Percentiles rank a stretch among this genome's conserved stretches.
phyloP scores from a whole-genome alignment of 768 basidiomycete genomes.

The Boletus barrowsii region DNA sequence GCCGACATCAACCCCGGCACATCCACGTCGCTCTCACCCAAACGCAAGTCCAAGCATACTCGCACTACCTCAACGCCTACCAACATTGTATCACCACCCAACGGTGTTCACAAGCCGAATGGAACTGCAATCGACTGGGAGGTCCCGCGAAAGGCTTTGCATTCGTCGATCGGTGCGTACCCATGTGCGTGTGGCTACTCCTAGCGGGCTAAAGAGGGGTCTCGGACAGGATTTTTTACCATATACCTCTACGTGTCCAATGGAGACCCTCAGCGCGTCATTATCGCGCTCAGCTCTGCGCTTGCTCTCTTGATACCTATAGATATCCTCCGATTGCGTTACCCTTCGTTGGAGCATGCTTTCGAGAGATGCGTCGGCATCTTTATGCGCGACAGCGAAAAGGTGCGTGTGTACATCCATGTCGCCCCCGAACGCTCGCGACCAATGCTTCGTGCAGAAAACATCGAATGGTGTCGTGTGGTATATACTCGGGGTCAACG shows the following conservation, averaged over 20 bases:
- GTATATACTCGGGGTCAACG: slow-evolving; percentile 87
- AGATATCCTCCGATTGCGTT: slow-evolving; percentile 72
- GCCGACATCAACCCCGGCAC: not conserved
- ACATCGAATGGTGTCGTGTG: slow-evolving; percentile 80
- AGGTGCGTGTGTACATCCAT: slow-evolving; percentile 38
- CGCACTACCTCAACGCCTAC: slow-evolving; percentile 8
- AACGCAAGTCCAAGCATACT: slow-evolving; percentile 16
- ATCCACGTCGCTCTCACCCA: slow-evolving; percentile 8
- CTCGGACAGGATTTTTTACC: slow-evolving; percentile 56
- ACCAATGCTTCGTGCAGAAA: slow-evolving; percentile 31
- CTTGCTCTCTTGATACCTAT: slow-evolving; percentile 68
- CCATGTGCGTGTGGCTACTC: too few relatives aligned
- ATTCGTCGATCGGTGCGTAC: slow-evolving; percentile 81
- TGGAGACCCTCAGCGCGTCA: slow-evolving; percentile 47
- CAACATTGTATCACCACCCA: slow-evolving; percentile 2
- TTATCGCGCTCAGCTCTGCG: slow-evolving; percentile 60
- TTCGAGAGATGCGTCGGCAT: slow-evolving; percentile 76
- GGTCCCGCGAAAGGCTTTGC: slow-evolving; percentile 82
- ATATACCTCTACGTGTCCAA: slow-evolving; percentile 54
- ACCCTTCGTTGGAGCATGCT: slow-evolving; percentile 56
- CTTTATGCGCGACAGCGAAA: slow-evolving; percentile 89
- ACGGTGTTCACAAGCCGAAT: slow-evolving; percentile 10
- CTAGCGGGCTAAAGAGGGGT: not conserved
- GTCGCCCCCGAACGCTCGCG: not conserved
- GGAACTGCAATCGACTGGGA: slow-evolving; percentile 67